Percentiles rank a stretch among this genome's conserved stretches.
Conservation (phyloP, 345 rosid genomes). For the Lumnitzera littorea region DNA sequence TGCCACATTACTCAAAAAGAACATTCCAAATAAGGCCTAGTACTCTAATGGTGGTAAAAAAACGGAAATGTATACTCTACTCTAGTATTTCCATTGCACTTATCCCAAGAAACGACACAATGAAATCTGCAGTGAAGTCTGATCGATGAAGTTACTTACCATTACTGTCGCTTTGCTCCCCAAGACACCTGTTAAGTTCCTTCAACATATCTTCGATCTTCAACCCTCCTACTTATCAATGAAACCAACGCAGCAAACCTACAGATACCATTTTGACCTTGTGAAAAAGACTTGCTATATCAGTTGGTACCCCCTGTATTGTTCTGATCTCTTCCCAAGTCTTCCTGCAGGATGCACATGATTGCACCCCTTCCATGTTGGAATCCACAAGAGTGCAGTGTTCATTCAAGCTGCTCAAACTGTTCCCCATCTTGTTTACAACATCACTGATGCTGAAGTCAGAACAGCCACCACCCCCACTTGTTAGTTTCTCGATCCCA, state of each 20-base stretch:
- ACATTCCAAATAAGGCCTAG: background rate
- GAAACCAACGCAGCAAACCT: slow-evolving; percentile 35
- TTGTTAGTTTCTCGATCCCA: slow-evolving; percentile 36
- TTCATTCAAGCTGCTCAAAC: slow-evolving; percentile 14
- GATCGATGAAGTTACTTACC: slow-evolving; percentile 13
- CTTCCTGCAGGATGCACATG: slow-evolving; percentile 19
- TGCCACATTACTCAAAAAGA: too few species aligned
- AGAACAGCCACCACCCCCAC: slow-evolving; percentile 32
- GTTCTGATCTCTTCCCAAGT: slow-evolving; percentile 28
- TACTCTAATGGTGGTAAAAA: background rate
- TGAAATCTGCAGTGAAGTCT: background rate
- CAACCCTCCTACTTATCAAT: slow-evolving; percentile 26
- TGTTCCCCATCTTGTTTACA: slow-evolving; percentile 10
- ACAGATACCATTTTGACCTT: slow-evolving; percentile 20
- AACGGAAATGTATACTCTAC: too few species aligned
- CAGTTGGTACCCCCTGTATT: background rate
- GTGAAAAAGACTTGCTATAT: background rate
- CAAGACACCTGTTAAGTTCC: slow-evolving; percentile 24
- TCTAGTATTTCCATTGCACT: background rate
- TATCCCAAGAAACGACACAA: background rate
- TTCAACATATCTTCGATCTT: slow-evolving; percentile 17
- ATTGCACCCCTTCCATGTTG: slow-evolving; percentile 10
- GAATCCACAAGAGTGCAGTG: slow-evolving; percentile 16
- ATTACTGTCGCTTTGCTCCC: slow-evolving; percentile 1
- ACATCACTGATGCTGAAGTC: slow-evolving; percentile 30